Evolutionary conservation across 306 rosid genomes (phyloP).

Genomic region (Sicyos edulis): DNA sequence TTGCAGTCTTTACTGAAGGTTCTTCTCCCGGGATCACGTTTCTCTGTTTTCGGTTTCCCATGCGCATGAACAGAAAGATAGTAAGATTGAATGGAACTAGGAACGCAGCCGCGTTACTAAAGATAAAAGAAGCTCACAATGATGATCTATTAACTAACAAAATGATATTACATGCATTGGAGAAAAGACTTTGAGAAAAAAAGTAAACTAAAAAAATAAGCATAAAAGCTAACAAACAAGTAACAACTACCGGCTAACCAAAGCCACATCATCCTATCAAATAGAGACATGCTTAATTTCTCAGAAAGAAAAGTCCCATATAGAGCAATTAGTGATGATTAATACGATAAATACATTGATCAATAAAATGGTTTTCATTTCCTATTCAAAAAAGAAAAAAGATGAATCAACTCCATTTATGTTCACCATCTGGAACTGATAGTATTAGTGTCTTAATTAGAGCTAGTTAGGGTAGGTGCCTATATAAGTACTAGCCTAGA

Average conservation of each 20-base stretch:
- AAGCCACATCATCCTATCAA: not conserved
- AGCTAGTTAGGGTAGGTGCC: too few species aligned
- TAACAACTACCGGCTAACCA: not conserved
- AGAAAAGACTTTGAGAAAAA: not conserved
- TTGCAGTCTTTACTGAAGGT: conserved; percentile 56
- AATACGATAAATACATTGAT: too few species aligned
- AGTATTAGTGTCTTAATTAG: too few species aligned
- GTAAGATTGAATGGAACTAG: not conserved
- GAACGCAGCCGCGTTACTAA: not conserved
- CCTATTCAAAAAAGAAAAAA: too few species aligned
- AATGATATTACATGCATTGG: not conserved
- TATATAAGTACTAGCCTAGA: too few species aligned
- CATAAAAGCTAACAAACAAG: not conserved
- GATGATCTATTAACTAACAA: not conserved
- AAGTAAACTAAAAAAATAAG: conserved; percentile 1
- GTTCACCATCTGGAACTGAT: too few species aligned
- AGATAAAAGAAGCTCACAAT: not conserved
- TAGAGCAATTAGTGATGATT: not conserved
- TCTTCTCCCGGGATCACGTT: conserved; percentile 37
- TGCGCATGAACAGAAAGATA: not conserved
- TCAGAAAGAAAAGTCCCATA: not conserved
- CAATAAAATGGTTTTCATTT: too few species aligned
- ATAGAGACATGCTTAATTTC: not conserved
- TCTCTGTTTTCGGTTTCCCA: conserved; percentile 27
- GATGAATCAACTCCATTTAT: too few species aligned